Conservation (phyloP, 129 eudicot genomes). For the Flaveria trinervia region DNA sequence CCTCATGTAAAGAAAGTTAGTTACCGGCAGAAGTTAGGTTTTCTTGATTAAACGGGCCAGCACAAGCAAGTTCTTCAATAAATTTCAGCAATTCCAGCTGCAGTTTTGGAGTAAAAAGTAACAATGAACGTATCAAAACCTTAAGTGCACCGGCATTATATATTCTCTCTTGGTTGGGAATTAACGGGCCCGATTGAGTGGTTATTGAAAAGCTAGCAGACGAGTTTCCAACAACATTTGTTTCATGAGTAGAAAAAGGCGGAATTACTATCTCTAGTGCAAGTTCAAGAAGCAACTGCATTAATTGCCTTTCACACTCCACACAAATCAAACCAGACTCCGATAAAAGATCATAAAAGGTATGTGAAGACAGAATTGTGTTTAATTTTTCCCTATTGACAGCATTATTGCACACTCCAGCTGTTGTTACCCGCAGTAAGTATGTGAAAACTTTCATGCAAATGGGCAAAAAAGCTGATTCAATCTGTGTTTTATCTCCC, state of each 20-base stretch:
- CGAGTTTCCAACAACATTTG: constrained; percentile 38
- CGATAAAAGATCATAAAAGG: constrained; percentile 84
- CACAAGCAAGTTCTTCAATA: constrained; percentile 79
- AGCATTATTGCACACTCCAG: constrained; percentile 77
- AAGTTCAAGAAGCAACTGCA: constrained; percentile 85
- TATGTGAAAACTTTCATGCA: constrained; percentile 67
- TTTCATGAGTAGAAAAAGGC: constrained; percentile 70
- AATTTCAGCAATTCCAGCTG: constrained; percentile 82
- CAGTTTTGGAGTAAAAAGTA: constrained; percentile 92
- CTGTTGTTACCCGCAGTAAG: constrained; percentile 80
- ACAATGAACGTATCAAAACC: constrained; percentile 77
- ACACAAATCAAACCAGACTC: constrained; percentile 90
- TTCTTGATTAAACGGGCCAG: constrained; percentile 91
- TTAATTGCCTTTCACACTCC: constrained; percentile 88
- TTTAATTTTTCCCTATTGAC: constrained; percentile 81
- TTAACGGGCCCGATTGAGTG: constrained; percentile 62
- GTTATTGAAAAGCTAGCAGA: constrained; percentile 48
- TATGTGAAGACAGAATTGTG: constrained; percentile 64
- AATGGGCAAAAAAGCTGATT: constrained; percentile 39
- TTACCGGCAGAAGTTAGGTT: constrained; percentile 93
- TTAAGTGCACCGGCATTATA: constrained; percentile 88
- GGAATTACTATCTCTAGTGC: constrained; percentile 91
- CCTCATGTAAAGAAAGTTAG: constrained; percentile 27
- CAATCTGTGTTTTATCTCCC: constrained; percentile 50
- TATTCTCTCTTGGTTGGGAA: constrained; percentile 69